Evolutionary conservation across 768 basidiomycete species (phyloP), one percentile per base, ranked within the genome.

Genomic region (Ramaria rubella): DNA sequence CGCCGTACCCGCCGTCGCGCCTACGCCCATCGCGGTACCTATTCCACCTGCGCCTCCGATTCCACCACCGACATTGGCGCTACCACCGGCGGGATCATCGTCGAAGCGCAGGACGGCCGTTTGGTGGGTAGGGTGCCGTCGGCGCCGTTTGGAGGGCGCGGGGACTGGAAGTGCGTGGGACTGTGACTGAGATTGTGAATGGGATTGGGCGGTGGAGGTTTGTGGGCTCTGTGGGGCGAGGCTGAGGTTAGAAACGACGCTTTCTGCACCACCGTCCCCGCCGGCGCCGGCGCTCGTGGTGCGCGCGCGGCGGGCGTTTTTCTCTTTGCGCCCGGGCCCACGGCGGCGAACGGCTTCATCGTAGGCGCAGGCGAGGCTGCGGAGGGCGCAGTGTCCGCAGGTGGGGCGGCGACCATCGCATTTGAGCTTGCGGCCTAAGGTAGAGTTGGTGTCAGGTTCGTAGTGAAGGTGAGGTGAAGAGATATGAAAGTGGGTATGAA

Each of bases 311-410:
- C 60, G 58, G 42, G 73, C 71, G 12, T 84, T 83, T 64, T 83
- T 83, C 29, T 82, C 80, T 42, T 84, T 83, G 70, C 85, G 88
- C 26, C 87, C 87, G 55, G 87, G 86, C 1, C 88, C 88, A 48
- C 88, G 79, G 31, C 87, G 80, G 65, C 79, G 69, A 9, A 72
- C 71, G 21, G 73, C 68, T 21, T 72, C 70, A 49, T 77, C 78
- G 67, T 86, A 87, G 56, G 66, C 68, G 64, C 86, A 87, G 29
- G 67, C 62, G 56, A 74, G 69, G 49, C 72, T 72, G 36, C 85
- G 82, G 30, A 75, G 75, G 19, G 62, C 67, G 69, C 88, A 90
- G 64, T 85, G 83, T 6, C 71, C 74, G 61, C 87, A 90, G 5
- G 72, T 68, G 29, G 87, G 88, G 60, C 72, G 76, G 2, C 69